Conservation (phyloP, 768 basidiomycete species). For the Tricholoma flavovirens region DNA sequence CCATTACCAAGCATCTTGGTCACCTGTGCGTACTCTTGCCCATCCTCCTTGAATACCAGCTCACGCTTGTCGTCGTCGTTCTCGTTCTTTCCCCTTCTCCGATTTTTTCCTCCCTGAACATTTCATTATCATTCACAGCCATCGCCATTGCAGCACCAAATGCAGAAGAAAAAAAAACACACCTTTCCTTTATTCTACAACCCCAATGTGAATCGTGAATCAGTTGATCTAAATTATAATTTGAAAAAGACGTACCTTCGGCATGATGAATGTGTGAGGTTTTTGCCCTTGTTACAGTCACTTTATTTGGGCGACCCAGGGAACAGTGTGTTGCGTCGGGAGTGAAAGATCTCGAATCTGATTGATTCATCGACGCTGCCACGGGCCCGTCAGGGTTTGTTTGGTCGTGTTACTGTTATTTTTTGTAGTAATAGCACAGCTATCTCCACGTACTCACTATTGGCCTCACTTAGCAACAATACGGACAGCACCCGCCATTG, state of each 20-base stretch:
- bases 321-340: slow-evolving; percentile 3
- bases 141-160: background rate
- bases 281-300: slow-evolving; percentile 8
- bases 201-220: slow-evolving; percentile 7
- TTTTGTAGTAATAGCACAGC: too few relatives aligned
- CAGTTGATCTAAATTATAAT: slow-evolving; percentile 8
- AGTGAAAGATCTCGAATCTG: slow-evolving; percentile 7
- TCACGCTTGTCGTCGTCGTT: slow-evolving; percentile 99
- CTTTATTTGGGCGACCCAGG: slow-evolving; percentile 7
- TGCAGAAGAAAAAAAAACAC: slow-evolving; percentile 2
- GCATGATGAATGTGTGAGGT: slow-evolving; percentile 31
- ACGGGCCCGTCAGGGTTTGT: slow-evolving; percentile 8
- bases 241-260: slow-evolving; percentile 36
- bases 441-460: background rate
- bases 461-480: too few relatives aligned
- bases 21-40: slow-evolving; percentile 98
- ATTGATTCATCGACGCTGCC: slow-evolving; percentile 11
- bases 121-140: background rate
- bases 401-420: slow-evolving; percentile 15
- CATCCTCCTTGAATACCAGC: slow-evolving; percentile 96
- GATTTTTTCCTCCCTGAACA: slow-evolving; percentile 92
- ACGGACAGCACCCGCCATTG: too few relatives aligned
- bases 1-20: slow-evolving; percentile 99
- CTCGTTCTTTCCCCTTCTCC: slow-evolving; percentile 99
- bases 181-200: slow-evolving; percentile 74